Evolutionary conservation across 345 rosid genomes (phyloP), one percentile per base, ranked within the genome.

Genomic region (Hypericum perforatum): DNA sequence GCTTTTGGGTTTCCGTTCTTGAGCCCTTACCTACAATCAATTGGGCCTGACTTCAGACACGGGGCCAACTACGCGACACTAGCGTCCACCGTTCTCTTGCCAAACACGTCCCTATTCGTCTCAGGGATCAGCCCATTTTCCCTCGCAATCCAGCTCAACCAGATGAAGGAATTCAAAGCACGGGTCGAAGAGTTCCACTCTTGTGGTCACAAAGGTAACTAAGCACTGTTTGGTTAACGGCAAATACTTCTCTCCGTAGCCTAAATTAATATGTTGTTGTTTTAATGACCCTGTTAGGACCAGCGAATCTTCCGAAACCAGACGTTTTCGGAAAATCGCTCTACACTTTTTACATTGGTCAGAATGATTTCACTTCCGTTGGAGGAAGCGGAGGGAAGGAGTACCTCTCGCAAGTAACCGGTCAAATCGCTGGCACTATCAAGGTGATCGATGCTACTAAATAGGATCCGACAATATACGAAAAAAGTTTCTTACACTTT

Each of bases 31-130:
- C 64, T 86, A 69, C 94, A 80, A 59, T 78, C 97, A 39, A 80
- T 90, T 43, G 89, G 95, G 40, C 82, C 95, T 3, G 85, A 90
- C 53, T 90, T 45, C 54, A 70, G 80, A 37, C 90, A 84, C 5
- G 95, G 95, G 3, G 89, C 77, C 59, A 86, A 90, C 69, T 86
- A 61, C 43, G 97, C 95, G 8, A 90, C 91, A 0, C 51, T 78
- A 54, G 95, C 91, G 2, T 90, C 94, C 0, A 86, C 94, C 0
- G 95, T 82, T 41, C 79, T 84, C 8, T 53, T 84, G 67, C 95
- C 95, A 3, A 77, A 86, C 58, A 82, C 94, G 10, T 84, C 97
- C 41, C 52, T 84, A 46, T 82, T 82, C 56, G 85, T 80, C 13
- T 52, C 86, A 0, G 97, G 95, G 16, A 74, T 82, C 45, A 82